phyloP scores from a whole-genome alignment of 2,329 filamentous ascomycete genomes.

The Westerdykella aurantiaca region DNA sequence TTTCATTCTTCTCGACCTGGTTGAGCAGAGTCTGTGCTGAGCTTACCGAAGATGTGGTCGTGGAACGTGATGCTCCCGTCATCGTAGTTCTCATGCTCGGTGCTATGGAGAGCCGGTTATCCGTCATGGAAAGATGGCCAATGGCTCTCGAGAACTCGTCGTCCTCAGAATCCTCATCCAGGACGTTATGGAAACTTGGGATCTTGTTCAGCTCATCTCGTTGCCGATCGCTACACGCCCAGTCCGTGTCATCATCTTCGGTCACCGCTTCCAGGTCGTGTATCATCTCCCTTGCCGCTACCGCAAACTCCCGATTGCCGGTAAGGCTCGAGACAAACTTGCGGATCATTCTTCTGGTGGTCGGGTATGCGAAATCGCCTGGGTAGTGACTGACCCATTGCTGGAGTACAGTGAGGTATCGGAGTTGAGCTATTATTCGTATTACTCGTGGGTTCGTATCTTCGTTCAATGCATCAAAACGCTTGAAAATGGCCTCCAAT shows the following conservation, averaged over 20 bases:
- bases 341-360: constrained; percentile 65
- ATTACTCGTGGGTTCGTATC: constrained; percentile 65
- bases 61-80: constrained; percentile 16
- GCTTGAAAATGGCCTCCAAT: constrained; percentile 69
- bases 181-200: constrained; percentile 42
- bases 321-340: constrained; percentile 72
- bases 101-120: constrained; percentile 24
- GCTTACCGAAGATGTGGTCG: constrained; percentile 16
- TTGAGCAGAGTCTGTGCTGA: constrained; percentile 51
- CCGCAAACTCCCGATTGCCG: constrained; percentile 72
- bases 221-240: constrained; percentile 76
- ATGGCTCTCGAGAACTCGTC: constrained; percentile 30
- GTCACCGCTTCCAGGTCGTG: constrained; percentile 67
- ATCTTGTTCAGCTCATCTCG: constrained; percentile 40
- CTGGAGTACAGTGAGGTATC: constrained; percentile 76
- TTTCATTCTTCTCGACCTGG: constrained; percentile 72
- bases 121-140: constrained; percentile 25
- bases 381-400: constrained; percentile 89
- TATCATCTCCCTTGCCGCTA: constrained; percentile 79
- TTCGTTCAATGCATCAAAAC: constrained; percentile 65
- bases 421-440: constrained; percentile 73
- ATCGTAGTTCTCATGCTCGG: constrained; percentile 23
- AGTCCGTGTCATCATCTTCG: constrained; percentile 87
- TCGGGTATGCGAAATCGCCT: constrained; percentile 80
- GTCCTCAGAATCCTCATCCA: constrained; percentile 34